Evolutionary conservation across 2,329 filamentous ascomycete species (phyloP).

Genomic region (Cladosporium phlei): DNA sequence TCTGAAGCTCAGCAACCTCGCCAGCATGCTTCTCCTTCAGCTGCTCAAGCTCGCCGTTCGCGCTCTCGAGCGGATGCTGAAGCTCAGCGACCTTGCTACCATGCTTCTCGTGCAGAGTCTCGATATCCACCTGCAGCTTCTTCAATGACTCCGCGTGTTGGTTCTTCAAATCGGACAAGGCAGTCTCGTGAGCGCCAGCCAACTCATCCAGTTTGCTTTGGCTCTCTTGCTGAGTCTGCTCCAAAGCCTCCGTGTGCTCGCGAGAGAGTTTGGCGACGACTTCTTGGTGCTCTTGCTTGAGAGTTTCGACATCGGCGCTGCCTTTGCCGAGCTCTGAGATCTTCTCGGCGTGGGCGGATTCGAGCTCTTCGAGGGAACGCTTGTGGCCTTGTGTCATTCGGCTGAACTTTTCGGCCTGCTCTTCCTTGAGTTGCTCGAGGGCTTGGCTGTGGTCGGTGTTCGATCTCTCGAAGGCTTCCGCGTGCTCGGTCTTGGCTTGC

Average conservation of each 20-base stretch:
- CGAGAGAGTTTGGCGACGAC: neutral
- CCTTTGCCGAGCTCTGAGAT: slow-evolving; percentile 1
- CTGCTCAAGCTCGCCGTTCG: slow-evolving; percentile 22
- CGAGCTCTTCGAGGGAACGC: slow-evolving; percentile 10
- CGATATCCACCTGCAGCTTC: neutral
- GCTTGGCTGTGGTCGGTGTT: slow-evolving; percentile 11
- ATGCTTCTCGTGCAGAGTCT: slow-evolving; percentile 18
- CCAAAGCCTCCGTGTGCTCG: slow-evolving; percentile 15
- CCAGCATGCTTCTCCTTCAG: slow-evolving; percentile 18
- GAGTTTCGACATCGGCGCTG: neutral
- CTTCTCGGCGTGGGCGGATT: slow-evolving; percentile 2
- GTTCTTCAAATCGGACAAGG: slow-evolving; percentile 12
- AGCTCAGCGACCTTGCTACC: slow-evolving; percentile 10
- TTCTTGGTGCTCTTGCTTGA: slow-evolving; percentile 14
- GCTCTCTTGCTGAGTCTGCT: neutral
- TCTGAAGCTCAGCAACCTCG: slow-evolving; percentile 12
- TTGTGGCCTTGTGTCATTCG: slow-evolving; percentile 15
- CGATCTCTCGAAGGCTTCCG: neutral
- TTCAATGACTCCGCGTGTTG: slow-evolving; percentile 7
- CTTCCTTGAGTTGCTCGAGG: slow-evolving; percentile 20
- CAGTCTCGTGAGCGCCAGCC: slow-evolving; percentile 14
- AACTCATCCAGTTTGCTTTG: slow-evolving; percentile 7
- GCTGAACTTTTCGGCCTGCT: slow-evolving; percentile 12
- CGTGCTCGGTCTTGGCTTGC: neutral
- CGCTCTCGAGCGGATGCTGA: slow-evolving; percentile 6